Evolutionary conservation across 1,284 basidiomycete species (phyloP).

Genomic region (Inonotus hispidus): DNA sequence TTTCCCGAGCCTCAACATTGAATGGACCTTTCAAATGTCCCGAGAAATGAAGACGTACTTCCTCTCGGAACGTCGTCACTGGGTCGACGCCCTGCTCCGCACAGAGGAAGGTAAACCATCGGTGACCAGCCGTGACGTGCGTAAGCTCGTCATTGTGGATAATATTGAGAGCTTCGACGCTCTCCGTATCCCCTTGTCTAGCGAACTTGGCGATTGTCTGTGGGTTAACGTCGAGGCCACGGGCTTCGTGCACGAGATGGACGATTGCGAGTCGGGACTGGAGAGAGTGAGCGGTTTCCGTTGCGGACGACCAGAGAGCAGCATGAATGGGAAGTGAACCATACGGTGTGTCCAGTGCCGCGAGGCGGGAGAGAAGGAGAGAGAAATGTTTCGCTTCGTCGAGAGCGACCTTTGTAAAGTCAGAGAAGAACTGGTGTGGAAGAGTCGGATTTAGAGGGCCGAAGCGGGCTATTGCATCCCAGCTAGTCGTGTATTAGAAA

Average conservation of each 20-base stretch:
- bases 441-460: slow-evolving; percentile 55
- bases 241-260: slow-evolving; percentile 85
- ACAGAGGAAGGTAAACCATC: slow-evolving; percentile 83
- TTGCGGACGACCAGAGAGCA: slow-evolving; percentile 78
- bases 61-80: slow-evolving; percentile 65
- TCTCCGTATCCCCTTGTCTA: slow-evolving; percentile 65
- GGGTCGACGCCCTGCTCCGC: slow-evolving; percentile 61
- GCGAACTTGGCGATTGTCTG: slow-evolving; percentile 76
- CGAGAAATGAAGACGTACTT: slow-evolving; percentile 71
- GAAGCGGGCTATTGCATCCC: slow-evolving; percentile 83
- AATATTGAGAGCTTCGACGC: slow-evolving; percentile 65
- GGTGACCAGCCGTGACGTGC: slow-evolving; percentile 79
- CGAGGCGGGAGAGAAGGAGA: slow-evolving; percentile 51
- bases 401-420: slow-evolving; percentile 76
- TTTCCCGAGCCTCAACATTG: slow-evolving; percentile 70
- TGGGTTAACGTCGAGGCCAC: slow-evolving; percentile 85
- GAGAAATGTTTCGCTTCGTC: slow-evolving; percentile 84
- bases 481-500: slow-evolving; percentile 34
- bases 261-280: slow-evolving; percentile 80
- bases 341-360: slow-evolving; percentile 67
- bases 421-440: slow-evolving; percentile 72
- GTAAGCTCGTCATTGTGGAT: slow-evolving; percentile 84
- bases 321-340: slow-evolving; percentile 74
- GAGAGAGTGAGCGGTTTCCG: slow-evolving; percentile 66
- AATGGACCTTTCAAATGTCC: slow-evolving; percentile 85